Evolutionary conservation across 1,139 yeast genomes (phyloP).

Genomic region (Yamadazyma blattariae): DNA sequence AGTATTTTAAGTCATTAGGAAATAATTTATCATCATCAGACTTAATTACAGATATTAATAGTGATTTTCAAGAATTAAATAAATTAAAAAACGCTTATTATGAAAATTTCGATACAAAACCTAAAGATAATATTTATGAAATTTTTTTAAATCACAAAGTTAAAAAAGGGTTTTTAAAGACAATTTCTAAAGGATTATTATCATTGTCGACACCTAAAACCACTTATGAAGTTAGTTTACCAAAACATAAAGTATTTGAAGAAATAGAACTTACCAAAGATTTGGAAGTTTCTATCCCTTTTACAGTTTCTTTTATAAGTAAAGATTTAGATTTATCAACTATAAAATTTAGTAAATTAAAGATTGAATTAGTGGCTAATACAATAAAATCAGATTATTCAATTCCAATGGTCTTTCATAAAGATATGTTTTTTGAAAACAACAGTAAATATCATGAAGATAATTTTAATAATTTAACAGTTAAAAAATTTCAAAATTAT

Average conservation of each 20-base stretch:
- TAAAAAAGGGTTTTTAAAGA: constrained; percentile 29
- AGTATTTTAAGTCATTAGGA: constrained; percentile 20
- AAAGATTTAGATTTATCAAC: constrained; percentile 2
- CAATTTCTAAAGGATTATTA: constrained; percentile 31
- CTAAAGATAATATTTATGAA: constrained; percentile 21
- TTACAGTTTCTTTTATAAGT: constrained; percentile 24
- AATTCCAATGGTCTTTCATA: constrained; percentile 35
- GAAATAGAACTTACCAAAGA: constrained; percentile 9
- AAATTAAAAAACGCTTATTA: constrained; percentile 32
- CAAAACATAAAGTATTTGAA: constrained; percentile 8
- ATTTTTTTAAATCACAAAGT: constrained; percentile 31
- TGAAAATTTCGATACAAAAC: constrained; percentile 17
- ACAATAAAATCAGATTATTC: constrained; percentile 35
- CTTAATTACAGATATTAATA: neutral
- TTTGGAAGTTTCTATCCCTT: constrained; percentile 23
- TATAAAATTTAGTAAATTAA: constrained; percentile 21
- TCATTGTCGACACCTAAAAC: constrained; percentile 32
- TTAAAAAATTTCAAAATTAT: constrained; percentile 30
- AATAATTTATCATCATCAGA: constrained; percentile 3
- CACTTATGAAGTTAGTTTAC: constrained; percentile 19
- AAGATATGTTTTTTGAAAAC: constrained; percentile 36
- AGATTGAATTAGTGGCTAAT: constrained; percentile 30
- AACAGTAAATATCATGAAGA: constrained; percentile 25
- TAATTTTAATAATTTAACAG: constrained; percentile 29
- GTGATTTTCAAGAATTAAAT: constrained; percentile 18